Evolutionary conservation across 2,329 filamentous ascomycete species (phyloP), one percentile per base, ranked within the genome.

Genomic region (Zasmidium angulare): DNA sequence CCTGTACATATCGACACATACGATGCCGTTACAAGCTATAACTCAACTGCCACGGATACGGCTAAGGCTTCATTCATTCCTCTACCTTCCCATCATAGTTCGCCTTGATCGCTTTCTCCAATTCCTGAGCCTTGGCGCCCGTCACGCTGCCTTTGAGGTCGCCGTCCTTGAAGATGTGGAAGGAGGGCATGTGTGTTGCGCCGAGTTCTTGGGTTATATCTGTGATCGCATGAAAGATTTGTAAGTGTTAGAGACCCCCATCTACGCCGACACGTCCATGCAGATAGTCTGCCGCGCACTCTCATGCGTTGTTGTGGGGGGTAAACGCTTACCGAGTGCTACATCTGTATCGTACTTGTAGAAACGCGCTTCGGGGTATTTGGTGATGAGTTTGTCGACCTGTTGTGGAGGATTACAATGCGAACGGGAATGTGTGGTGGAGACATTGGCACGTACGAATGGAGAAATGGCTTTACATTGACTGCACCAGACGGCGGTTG

Each of bases 381-480:
- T 69, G 50, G 63, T 58, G 10, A 66, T 63, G 59, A 73, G 60
- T 50, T 70, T 68, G n/a, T 70, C 66, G 40, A 73, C 36, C 36
- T 43, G n/a, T n/a, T n/a, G n/a, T n/a, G n/a, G n/a, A n/a, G n/a
- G n/a, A n/a, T n/a, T n/a, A n/a, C n/a, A n/a, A n/a, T n/a, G n/a
- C n/a, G n/a, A n/a, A n/a, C n/a, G n/a, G n/a, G n/a, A n/a, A n/a
- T n/a, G n/a, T n/a, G n/a, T n/a, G n/a, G n/a, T n/a, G n/a, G 36
- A 19, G 36, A 19, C 6, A 17, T 10, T 19, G 36, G n/a, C 12
- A 43, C 29, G 14, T 43, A 43, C 65, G 46, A 70, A 68, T 1
- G 71, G 71, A 10, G 63, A 63, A 21, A 73, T 72, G 40, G 70
- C 70, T 62, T 72, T 73, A 60, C 71, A 72, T 56, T 71, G 64